Evolutionary conservation across 192 early-diverging fungal genomes (phyloP).

Genomic region (Backusella liffmaniae): DNA sequence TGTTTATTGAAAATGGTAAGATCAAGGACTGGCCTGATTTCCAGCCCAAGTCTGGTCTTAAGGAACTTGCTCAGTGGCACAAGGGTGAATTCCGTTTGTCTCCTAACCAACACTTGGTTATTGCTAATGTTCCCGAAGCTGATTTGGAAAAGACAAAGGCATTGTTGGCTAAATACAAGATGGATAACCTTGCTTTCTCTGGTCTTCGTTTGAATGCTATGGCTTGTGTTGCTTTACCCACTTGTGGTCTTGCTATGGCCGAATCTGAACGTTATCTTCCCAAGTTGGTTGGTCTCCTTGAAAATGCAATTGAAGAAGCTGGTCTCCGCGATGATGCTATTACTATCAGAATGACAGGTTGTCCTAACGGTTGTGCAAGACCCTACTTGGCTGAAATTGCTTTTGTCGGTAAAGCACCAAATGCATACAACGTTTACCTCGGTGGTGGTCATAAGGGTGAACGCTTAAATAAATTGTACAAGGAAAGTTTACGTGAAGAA

Average conservation of each 20-base stretch:
- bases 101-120: conserved; percentile 90
- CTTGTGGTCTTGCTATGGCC: conserved; percentile 94
- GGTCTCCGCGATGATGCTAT: conserved; percentile 88
- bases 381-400: conserved; percentile 95
- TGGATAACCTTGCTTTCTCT: conserved; percentile 80
- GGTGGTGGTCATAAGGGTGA: conserved; percentile 87
- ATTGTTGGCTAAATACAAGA: conserved; percentile 72
- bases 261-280: conserved; percentile 97
- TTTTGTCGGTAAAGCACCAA: conserved; percentile 93
- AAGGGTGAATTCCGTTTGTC: conserved; percentile 83
- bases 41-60: conserved; percentile 74
- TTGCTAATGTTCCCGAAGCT: conserved; percentile 71
- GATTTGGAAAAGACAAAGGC: conserved; percentile 70
- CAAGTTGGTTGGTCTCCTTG: conserved; percentile 75
- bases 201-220: conserved; percentile 87
- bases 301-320: conserved; percentile 72
- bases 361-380: conserved; percentile 96
- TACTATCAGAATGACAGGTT: conserved; percentile 96
- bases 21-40: conserved; percentile 78
- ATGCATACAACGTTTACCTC: conserved; percentile 93
- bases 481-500: conserved; percentile 84
- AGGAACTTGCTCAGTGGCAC: conserved; percentile 73
- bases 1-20: conserved; percentile 92
- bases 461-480: conserved; percentile 88
- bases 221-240: conserved; percentile 96